phyloP scores from a whole-genome alignment of 805 yeast species.

The Kodamaea laetipori region DNA sequence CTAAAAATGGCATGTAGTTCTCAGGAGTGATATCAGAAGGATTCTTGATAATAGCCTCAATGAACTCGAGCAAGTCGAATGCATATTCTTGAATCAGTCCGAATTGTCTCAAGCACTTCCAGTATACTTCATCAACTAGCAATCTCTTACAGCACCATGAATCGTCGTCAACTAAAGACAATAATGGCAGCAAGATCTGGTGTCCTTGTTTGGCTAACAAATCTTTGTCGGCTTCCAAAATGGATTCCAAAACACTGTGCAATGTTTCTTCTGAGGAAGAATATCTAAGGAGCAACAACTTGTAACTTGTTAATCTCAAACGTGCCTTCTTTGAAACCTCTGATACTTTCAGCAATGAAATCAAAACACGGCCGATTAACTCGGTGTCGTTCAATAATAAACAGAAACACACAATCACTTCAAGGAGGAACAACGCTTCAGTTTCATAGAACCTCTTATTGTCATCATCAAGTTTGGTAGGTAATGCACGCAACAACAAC shows the following conservation, averaged over 20 bases:
- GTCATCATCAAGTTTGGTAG: slow-evolving; percentile 25
- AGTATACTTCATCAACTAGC: slow-evolving; percentile 44
- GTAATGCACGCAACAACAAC: slow-evolving; percentile 30
- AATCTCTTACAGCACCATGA: slow-evolving; percentile 45
- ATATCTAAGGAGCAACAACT: slow-evolving; percentile 48
- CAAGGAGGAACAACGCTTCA: slow-evolving; percentile 51
- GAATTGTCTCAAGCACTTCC: slow-evolving; percentile 54
- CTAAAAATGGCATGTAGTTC: slow-evolving; percentile 67
- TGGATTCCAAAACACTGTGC: not conserved
- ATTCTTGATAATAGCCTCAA: slow-evolving; percentile 41
- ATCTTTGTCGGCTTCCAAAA: slow-evolving; percentile 39
- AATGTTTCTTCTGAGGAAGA: slow-evolving; percentile 15
- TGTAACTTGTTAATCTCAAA: slow-evolving; percentile 53
- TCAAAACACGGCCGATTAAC: slow-evolving; percentile 20
- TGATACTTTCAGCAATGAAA: slow-evolving; percentile 13
- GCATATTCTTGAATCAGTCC: slow-evolving; percentile 50
- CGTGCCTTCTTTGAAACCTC: slow-evolving; percentile 33
- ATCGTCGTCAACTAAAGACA: slow-evolving; percentile 48
- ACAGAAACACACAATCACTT: slow-evolving; percentile 41
- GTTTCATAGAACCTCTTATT: slow-evolving; percentile 47
- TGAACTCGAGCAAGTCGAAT: slow-evolving; percentile 46
- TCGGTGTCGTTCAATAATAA: slow-evolving; percentile 30
- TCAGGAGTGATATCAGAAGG: slow-evolving; percentile 42
- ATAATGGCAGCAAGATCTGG: slow-evolving; percentile 48
- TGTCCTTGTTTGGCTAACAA: slow-evolving; percentile 47